A percentile compares a stretch with the other conserved stretches of the same genome.
phyloP scores from a whole-genome alignment of 495 filamentous ascomycete species.

The Penicillium macrosclerotiorum region DNA sequence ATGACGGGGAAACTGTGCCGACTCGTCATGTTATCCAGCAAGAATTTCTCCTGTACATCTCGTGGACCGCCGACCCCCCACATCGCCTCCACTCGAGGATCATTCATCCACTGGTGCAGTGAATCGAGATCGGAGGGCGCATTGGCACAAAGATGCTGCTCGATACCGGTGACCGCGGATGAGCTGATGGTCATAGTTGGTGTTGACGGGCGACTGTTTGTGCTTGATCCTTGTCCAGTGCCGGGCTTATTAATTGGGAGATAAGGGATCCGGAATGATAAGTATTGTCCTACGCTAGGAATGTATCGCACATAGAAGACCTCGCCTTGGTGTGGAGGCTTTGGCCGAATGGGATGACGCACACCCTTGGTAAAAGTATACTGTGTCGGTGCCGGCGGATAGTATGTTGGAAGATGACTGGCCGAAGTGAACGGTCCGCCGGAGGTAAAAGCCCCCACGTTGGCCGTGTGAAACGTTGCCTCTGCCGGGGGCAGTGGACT shows the following conservation, averaged over 20 bases:
- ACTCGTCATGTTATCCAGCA: constrained; percentile 59
- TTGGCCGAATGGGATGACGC: constrained; percentile 84
- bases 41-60: constrained; percentile 63
- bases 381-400: constrained; percentile 76
- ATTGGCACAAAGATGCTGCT: constrained; percentile 28
- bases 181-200: constrained; percentile 27
- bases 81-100: constrained; percentile 74
- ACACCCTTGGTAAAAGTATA: constrained; percentile 76
- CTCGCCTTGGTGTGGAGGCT: constrained; percentile 83
- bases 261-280: constrained; percentile 79
- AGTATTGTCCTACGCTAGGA: constrained; percentile 75
- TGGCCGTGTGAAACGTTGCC: constrained; percentile 25
- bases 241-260: constrained; percentile 27
- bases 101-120: constrained; percentile 86
- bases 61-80: constrained; percentile 74
- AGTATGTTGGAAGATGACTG: constrained; percentile 87
- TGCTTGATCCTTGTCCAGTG: neutral
- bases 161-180: constrained; percentile 22
- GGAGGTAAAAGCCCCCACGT: constrained; percentile 64
- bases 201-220: constrained; percentile 14
- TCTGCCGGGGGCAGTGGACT: constrained; percentile 19
- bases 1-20: constrained; percentile 86
- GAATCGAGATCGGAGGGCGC: constrained; percentile 65
- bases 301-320: constrained; percentile 88
- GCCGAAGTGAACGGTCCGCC: constrained; percentile 68